Evolutionary conservation across 1,139 yeast genomes (phyloP), one percentile per base, ranked within the genome.

Genomic region (Meyerozyma carpophila): DNA sequence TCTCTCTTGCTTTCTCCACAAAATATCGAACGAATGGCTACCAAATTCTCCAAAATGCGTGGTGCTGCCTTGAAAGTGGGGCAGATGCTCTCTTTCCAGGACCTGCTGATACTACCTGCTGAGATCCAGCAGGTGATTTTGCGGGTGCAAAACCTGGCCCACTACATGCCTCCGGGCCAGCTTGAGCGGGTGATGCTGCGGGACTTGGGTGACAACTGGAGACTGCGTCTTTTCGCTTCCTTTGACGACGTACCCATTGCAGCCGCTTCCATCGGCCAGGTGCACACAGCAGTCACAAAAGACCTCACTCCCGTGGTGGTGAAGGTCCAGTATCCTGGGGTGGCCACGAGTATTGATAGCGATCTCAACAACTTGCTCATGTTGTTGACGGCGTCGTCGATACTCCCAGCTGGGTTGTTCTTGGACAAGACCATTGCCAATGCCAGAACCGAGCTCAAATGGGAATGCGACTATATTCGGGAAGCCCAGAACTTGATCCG

Each of bases 271-370:
- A 93, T 93, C 54, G 98, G 98, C 3, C 98, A 93, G 63, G 98
- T 93, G 3, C 98, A 93, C 64, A 75, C 74, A 40, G 98, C 96
- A 1, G 82, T 79, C 9, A 73, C 95, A 18, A 70, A 68, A 43
- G 69, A 63, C 37, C 76, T 79, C 49, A 66, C 78, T n/a, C 79
- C 80, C 28, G 96, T 91, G 26, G 98, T 95, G n/a, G 95, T 93
- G 11, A 93, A 93, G 59, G 90, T 93, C 4, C 99, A 93, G 62
- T 93, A 93, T 57, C 99, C 99, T 0, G 98, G 98, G n/a, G 98
- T 93, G 10, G 94, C 86, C 20, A 82, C 85, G 50, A 84, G 95
- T 10, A 94, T 93, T 55, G 98, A 93, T 61, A 86, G 96, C 2
- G 99, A 93, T 63, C 75, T 93, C 61, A 93, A 87, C 63, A 91